Evolutionary conservation across 306 rosid species (phyloP), one percentile per base, ranked within the genome.

Genomic region (Delonix regia): DNA sequence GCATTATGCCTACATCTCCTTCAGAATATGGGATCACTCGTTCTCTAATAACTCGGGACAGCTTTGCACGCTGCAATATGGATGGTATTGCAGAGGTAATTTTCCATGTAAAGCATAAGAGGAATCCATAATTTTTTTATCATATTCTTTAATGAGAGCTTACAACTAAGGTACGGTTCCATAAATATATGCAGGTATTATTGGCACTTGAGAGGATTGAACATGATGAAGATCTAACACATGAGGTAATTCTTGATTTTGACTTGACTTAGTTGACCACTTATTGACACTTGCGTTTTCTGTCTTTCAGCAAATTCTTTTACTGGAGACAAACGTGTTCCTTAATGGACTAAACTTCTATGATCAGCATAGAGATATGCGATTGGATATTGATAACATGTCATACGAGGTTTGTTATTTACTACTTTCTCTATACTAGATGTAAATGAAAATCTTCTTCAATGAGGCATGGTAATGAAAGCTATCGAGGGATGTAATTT

Each of bases 331-430:
- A 81, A 93, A 89, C 84, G 49, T 91, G 88, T 88, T 93, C 85
- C 94, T 88, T 38, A 84, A 67, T 83, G 92, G 99, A 81, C 79
- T 96, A 36, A 89, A 84, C 82, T 85, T 91, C 89, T 78, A 90
- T 53, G 99, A 96, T 86, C 98, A 88, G 62, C 99, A 96, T 36
- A 88, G 98, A 83, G 99, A 93, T 78, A 91, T 96, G 99, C 92
- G 99, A 69, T 83, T 96, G 86, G 98, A 96, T 84, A 96, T 93
- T 45, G 99, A 96, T 86, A 91, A 91, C 86, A 93, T 96, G 99
- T 86, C 99, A 81, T 96, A 96, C 51, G 98, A 96, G 99, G 98
- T 96, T 80, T 76, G 97, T 79, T 72, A 60, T 55, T 41, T 41
- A 41, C 41, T 13, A 15, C 19, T 60, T 60, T 36, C 41, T n/a